These are phyloP conservation scores for Leccinum pseudoinsigne DNA, from an alignment of 1,284 basidiomycete genomes.

Conservation along the genomic window DNA sequence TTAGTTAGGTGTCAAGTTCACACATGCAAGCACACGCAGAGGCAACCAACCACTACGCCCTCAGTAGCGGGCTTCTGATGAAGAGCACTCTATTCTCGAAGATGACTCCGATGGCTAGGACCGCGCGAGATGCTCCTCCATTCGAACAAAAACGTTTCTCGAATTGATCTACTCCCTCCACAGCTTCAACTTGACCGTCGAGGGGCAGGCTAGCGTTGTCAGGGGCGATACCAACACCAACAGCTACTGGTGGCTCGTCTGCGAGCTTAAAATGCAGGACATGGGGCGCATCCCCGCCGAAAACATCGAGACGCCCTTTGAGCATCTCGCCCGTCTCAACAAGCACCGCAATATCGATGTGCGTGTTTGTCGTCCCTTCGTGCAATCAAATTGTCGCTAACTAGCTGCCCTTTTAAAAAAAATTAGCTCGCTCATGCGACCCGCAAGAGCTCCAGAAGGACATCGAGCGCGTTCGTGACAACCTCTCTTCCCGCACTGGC, in stretches of 20 bases:
- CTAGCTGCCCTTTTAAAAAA: not conserved
- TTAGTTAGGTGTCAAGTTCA: slow-evolving; percentile 31
- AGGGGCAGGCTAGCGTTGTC: slow-evolving; percentile 47
- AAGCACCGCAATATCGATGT: slow-evolving; percentile 98
- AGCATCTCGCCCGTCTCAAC: slow-evolving; percentile 92
- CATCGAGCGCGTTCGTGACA: slow-evolving; percentile 51
- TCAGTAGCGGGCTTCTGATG: slow-evolving; percentile 51
- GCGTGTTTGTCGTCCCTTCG: slow-evolving; percentile 35
- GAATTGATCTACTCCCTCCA: slow-evolving; percentile 89
- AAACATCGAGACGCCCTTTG: slow-evolving; percentile 99
- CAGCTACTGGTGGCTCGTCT: slow-evolving; percentile 98
- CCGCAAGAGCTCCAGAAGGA: slow-evolving; percentile 57
- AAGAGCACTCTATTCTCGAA: slow-evolving; percentile 76
- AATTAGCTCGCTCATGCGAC: slow-evolving; percentile 72
- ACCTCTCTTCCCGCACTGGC: slow-evolving; percentile 49
- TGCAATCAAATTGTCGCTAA: not conserved
- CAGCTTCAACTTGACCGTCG: slow-evolving; percentile 93
- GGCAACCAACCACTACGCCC: slow-evolving; percentile 40
- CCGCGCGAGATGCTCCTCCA: slow-evolving; percentile 61
- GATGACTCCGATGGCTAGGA: slow-evolving; percentile 76
- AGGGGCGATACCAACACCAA: slow-evolving; percentile 58
- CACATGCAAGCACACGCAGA: slow-evolving; percentile 61
- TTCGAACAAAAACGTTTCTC: slow-evolving; percentile 86
- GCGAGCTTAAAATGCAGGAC: slow-evolving; percentile 96
- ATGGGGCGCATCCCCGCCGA: slow-evolving; percentile 67